Evolutionary conservation across 129 eudicot genomes (phyloP), one percentile per base, ranked within the genome.

Genomic region (Pseudognaphalium luteoalbum): DNA sequence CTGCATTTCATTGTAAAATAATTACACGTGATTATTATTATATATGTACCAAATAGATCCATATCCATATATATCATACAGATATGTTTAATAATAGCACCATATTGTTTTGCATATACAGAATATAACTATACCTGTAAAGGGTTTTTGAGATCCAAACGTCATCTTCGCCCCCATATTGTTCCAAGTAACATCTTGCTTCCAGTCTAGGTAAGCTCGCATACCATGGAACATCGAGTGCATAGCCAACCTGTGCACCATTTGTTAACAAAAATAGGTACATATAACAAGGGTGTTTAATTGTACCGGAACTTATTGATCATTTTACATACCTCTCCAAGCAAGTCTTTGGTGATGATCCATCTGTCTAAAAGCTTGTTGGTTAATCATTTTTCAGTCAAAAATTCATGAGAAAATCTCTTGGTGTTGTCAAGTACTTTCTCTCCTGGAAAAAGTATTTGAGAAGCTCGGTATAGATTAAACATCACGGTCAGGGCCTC

Each of bases 71-170:
- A 32, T 32, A 3, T 32, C 34, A 4, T 32, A 2, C 2, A 32
- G 28, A 3, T 1, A 32, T 32, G n/a, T 2, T 37, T 3, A 14
- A 33, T 19, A 32, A 32, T 67, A 7, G 17, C 28, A 0, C 28
- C 28, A 25, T 25, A 25, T 25, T 25, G 28, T 25, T 25, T 25
- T 25, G 28, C 28, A 25, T 25, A 25, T 25, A 25, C 28, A 25
- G 28, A 25, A 25, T 25, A 25, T 25, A 25, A 25, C 28, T 32
- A 32, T 85, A 94, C 99, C 99, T 89, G 83, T 94, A 94, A 58
- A 94, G 81, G 51, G 99, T 94, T 78, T 94, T 94, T 34, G 97
- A 97, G 47, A 94, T 94, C 99, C 99, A 94, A 33, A 94, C 90
- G 69, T 94, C 99, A 16, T 91, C 85, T 39, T 87, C 85, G 7